phyloP scores from a whole-genome alignment of 208 protist species.

The Acanthamoeba lugdunensis region DNA sequence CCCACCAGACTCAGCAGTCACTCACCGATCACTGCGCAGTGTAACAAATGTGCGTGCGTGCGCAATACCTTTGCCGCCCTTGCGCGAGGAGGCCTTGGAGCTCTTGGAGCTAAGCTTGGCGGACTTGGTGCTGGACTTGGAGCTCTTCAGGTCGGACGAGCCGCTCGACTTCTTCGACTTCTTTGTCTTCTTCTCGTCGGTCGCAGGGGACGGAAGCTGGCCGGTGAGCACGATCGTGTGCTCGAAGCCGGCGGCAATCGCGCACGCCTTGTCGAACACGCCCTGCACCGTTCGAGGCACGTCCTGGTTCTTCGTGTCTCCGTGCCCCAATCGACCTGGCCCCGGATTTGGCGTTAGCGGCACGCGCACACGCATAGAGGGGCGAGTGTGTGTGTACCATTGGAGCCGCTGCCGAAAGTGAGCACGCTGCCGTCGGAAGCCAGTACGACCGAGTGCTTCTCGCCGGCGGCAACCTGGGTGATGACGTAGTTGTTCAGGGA shows the following conservation, averaged over 20 bases:
- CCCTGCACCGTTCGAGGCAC: slow-evolving; percentile 38
- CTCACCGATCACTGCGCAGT: neutral
- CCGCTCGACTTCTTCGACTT: neutral
- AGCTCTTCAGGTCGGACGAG: neutral
- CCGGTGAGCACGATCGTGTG: slow-evolving; percentile 18
- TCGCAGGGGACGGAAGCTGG: neutral
- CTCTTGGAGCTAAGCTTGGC: neutral
- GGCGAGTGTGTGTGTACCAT: neutral
- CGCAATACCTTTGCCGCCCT: slow-evolving; percentile 21
- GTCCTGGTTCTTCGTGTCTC: slow-evolving; percentile 30
- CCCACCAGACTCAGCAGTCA: too few species aligned
- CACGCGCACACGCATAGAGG: neutral
- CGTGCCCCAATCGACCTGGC: neutral
- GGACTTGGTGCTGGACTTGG: neutral
- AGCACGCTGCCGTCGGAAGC: neutral
- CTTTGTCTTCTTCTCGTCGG: neutral
- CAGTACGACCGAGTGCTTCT: slow-evolving; percentile 51
- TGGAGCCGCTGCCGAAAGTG: slow-evolving; percentile 37
- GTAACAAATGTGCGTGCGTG: too few species aligned
- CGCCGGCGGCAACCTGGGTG: slow-evolving; percentile 14
- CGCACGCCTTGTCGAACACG: slow-evolving; percentile 39
- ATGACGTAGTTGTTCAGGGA: neutral
- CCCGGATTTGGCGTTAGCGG: neutral
- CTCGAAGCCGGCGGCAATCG: slow-evolving; percentile 4
- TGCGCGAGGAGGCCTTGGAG: neutral